A percentile compares a stretch with the other conserved stretches of the same genome.
Conservation (phyloP, 192 early-diverging fungal genomes). For the Chytriomyces hyalinus region DNA sequence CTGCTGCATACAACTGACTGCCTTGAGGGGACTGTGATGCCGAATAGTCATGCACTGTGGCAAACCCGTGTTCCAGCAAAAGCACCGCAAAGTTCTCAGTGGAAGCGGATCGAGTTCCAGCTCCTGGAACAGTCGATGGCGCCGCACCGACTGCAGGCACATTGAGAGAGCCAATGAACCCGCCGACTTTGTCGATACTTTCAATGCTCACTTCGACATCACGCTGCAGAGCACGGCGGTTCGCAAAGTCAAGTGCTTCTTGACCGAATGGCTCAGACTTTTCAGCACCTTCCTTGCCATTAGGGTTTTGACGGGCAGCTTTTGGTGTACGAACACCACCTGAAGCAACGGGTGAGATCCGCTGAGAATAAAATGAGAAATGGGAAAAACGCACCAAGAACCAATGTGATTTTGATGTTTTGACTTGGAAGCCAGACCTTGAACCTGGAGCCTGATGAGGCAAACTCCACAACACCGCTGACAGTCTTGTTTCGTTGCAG, state of each 20-base stretch:
- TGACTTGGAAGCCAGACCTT: constrained; percentile 85
- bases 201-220: constrained; percentile 93
- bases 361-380: constrained; percentile 5
- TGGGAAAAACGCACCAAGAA: constrained; percentile 59
- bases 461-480: constrained; percentile 86
- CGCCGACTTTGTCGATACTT: constrained; percentile 86
- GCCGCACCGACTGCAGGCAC: constrained; percentile 30
- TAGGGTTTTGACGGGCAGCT: constrained; percentile 58
- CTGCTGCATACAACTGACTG: constrained; percentile 75
- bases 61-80: constrained; percentile 81
- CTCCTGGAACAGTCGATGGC: constrained; percentile 8
- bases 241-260: constrained; percentile 78
- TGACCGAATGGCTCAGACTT: constrained; percentile 84
- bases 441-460: constrained; percentile 82
- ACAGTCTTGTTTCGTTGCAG: constrained; percentile 79
- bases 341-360: constrained; percentile 3
- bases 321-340: constrained; percentile 83
- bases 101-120: constrained; percentile 35
- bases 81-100: constrained; percentile 72
- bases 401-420: constrained; percentile 81
- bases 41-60: constrained; percentile 81
- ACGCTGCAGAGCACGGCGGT: constrained; percentile 76
- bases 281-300: constrained; percentile 51
- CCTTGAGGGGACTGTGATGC: constrained; percentile 80
- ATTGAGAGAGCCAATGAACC: constrained; percentile 89